Base-by-base conservation (phyloP, 495 filamentous ascomycete species). In the Baudoinia panamericana region DNA sequence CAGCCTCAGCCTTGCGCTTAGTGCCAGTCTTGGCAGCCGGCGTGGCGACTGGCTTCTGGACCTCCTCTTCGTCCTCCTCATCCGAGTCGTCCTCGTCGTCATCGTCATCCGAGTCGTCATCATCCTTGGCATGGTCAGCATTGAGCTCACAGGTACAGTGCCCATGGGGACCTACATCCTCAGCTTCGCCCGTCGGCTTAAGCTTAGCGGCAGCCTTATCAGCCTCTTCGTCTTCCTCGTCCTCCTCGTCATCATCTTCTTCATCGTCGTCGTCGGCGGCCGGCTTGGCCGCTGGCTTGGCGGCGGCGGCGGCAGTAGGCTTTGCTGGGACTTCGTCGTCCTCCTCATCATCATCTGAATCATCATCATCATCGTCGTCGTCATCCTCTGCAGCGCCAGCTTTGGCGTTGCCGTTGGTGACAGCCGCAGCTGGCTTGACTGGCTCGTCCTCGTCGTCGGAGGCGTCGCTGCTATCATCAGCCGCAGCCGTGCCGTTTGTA, bases 1-100 rank as follows among this genome's bases (percentile, higher is more conserved):
- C 77, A 36, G 77, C 66, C 33, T 78, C 79, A 39, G 84, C 84
- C 73, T 93, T 93, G 66, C 86, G 86, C 75, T 93, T 92, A n/a
- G n/a, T n/a, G n/a, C n/a, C n/a, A n/a, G n/a, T n/a, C 76, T 90
- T 92, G 35, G 54, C 54, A 13, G 45, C 27, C 45, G 72, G 66
- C 36, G 35, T 3, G 45, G 26, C 4, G 25, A 15, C 42, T 38
- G 54, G 59, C 26, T 69, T 65, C 33, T 69, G 67, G 33, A 70
- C 68, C 56, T 76, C 70, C 40, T 68, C 67, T 41, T 66, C 63
- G 54, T 73, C 66, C 43, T 45, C 42, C 12, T 45, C 30, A 17
- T 16, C 30, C 1, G 32, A 36, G 32, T 43, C 44, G 5, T 22
- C 19, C 36, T 52, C 51, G 13, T 57, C 56, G 36, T 57, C 46